Evolutionary conservation across 225 moss, liverwort and hornwort species (phyloP), one percentile per base, ranked within the genome.

Genomic region (Pseudoscleropodium purum): DNA sequence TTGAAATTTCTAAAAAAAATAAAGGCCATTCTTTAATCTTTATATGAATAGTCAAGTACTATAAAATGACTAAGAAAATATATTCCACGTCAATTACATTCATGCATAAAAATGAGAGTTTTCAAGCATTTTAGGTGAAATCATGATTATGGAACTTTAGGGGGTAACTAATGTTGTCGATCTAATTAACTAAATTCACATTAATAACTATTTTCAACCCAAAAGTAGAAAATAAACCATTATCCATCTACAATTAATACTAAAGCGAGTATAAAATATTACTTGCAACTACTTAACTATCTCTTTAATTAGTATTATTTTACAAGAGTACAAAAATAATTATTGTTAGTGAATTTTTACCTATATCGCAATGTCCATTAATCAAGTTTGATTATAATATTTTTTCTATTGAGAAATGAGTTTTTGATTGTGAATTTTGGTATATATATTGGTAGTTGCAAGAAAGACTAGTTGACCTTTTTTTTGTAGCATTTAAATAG

Each of bases 161-260:
- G 9, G 10, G 47, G 9, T 47, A 47, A 29, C 5, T 49, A 13
- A 33, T 49, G 6, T 31, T 75, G 49, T 75, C 19, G 7, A 49
- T 75, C 13, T 7, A 75, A 30, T 2, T 12, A 49, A 47, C 47
- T 47, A 75, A 33, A 33, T 1, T 49, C 7, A 19, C 13, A 33
- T 29, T 45, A 3, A 30, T 10, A 29, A 47, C 31, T 31, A 30
- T 17, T 47, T 75, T 0, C 30, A 30, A 29, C 5, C 11, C 0
- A 1, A 47, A 30, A 30, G 10, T 16, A 0, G 2, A 18, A 18
- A 30, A 30, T 45, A 45, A 6, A 18, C 45, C 29, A 45, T 74
- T 49, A 31, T 75, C 12, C 12, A 33, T 75, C 1, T 0, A 0
- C 12, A 49, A 33, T 7, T 49, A 49, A 11, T 1, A 19, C 19